phyloP scores from a whole-genome alignment of 352 stramenopile species.

The Phytophthora lateralis region DNA sequence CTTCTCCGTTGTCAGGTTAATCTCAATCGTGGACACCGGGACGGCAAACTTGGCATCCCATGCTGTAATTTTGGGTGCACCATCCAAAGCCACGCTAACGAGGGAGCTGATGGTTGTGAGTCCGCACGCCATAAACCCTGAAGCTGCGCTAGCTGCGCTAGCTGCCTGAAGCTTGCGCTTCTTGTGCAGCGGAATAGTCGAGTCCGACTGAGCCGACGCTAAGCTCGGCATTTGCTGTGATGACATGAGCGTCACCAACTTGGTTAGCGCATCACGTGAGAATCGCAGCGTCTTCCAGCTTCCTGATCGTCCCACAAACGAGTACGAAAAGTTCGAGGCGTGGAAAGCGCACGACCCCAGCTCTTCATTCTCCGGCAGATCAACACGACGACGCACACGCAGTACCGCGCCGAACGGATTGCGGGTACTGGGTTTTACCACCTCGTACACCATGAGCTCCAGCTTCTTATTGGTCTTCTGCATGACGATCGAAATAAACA shows the following conservation, averaged over 20 bases:
- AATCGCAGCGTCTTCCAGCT: constrained; percentile 61
- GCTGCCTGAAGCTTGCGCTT: constrained; percentile 63
- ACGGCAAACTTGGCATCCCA: constrained; percentile 85
- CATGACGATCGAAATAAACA: constrained; percentile 69
- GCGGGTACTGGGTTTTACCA: constrained; percentile 37
- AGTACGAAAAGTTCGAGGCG: constrained; percentile 74
- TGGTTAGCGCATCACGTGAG: constrained; percentile 52
- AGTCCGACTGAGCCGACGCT: constrained; percentile 23
- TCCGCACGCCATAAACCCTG: constrained; percentile 41
- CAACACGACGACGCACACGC: constrained; percentile 40
- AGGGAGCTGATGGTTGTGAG: constrained; percentile 68
- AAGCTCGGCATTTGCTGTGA: constrained; percentile 53
- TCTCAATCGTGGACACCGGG: constrained; percentile 55
- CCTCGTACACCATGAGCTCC: constrained; percentile 64
- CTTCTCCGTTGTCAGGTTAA: constrained; percentile 41
- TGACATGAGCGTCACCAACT: constrained; percentile 44
- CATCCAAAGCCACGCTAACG: constrained; percentile 45
- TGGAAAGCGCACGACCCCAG: constrained; percentile 65
- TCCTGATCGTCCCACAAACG: constrained; percentile 60
- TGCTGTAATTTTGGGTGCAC: constrained; percentile 47
- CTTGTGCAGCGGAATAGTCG: constrained; percentile 49
- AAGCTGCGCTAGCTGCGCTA: constrained; percentile 20
- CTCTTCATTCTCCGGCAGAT: constrained; percentile 33
- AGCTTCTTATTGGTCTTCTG: constrained; percentile 41
- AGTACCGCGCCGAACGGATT: constrained; percentile 39